These are phyloP conservation scores for Hamamelis virginiana DNA, from an alignment of 164 flowering plant species.

Conservation along the genomic window DNA sequence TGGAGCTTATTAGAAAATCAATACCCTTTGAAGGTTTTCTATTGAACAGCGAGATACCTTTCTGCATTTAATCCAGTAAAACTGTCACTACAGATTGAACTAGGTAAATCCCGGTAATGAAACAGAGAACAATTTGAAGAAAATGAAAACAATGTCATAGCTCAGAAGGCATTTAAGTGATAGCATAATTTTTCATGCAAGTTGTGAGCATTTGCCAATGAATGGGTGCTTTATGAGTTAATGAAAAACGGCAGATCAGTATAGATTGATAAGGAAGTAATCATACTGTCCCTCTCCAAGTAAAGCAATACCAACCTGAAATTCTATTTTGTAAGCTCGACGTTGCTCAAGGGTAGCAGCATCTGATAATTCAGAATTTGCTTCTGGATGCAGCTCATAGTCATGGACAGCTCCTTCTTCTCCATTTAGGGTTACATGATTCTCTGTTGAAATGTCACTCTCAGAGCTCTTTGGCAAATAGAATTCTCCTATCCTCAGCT, in stretches of 20 bases:
- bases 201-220: background rate
- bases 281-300: background rate
- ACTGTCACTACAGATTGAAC: slow-evolving; percentile 18
- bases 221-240: background rate
- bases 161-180: background rate
- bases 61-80: slow-evolving; percentile 60
- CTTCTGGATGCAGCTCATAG: slow-evolving; percentile 70
- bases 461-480: slow-evolving; percentile 48
- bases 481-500: slow-evolving; percentile 56
- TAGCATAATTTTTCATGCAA: background rate
- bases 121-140: background rate
- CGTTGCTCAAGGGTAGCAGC: slow-evolving; percentile 94
- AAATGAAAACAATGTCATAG: slow-evolving; percentile 1
- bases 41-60: slow-evolving; percentile 88
- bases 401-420: slow-evolving; percentile 71
- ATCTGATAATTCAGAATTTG: slow-evolving; percentile 66
- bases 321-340: slow-evolving; percentile 84
- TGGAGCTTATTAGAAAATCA: slow-evolving; percentile 76
- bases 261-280: background rate
- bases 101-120: background rate
- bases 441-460: slow-evolving; percentile 51
- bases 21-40: slow-evolving; percentile 96
- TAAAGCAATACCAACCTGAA: slow-evolving; percentile 58
- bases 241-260: background rate
- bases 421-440: slow-evolving; percentile 35